Evolutionary conservation across 2,329 filamentous ascomycete species (phyloP).

Genomic region (Phialemonium atrogriseum): DNA sequence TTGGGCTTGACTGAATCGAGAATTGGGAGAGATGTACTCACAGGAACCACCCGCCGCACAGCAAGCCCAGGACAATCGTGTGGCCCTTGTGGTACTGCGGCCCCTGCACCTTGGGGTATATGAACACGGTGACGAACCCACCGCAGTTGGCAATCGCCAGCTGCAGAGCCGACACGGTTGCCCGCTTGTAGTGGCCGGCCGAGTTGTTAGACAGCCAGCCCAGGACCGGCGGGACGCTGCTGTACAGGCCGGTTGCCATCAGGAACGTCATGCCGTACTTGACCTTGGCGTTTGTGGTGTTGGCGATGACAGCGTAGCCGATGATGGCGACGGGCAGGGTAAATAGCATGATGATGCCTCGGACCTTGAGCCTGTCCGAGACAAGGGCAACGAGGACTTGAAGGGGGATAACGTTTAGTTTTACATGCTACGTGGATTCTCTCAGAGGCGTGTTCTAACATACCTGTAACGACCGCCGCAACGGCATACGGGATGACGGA

Average conservation of each 20-base stretch:
- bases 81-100: slow-evolving; percentile 54
- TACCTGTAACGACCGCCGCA: slow-evolving; percentile 46
- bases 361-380: slow-evolving; percentile 51
- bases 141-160: slow-evolving; percentile 59
- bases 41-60: slow-evolving; percentile 57
- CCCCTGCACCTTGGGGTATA: slow-evolving; percentile 48
- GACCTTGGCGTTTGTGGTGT: slow-evolving; percentile 38
- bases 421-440: no score
- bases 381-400: slow-evolving; percentile 47
- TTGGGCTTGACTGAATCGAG: neutral
- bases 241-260: slow-evolving; percentile 58
- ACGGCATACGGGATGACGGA: slow-evolving; percentile 57
- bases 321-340: slow-evolving; percentile 56
- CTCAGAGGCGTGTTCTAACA: no score
- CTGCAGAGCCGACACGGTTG: slow-evolving; percentile 57
- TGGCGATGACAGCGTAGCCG: slow-evolving; percentile 57
- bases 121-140: slow-evolving; percentile 54
- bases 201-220: slow-evolving; percentile 63
- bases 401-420: no score
- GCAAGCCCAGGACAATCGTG: slow-evolving; percentile 48
- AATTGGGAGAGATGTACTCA: slow-evolving; percentile 28
- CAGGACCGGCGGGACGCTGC: slow-evolving; percentile 52
- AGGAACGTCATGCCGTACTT: slow-evolving; percentile 61
- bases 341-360: slow-evolving; percentile 54
- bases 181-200: slow-evolving; percentile 61